Base-by-base conservation (phyloP, 78 protist genomes). In the Guillardia theta region DNA sequence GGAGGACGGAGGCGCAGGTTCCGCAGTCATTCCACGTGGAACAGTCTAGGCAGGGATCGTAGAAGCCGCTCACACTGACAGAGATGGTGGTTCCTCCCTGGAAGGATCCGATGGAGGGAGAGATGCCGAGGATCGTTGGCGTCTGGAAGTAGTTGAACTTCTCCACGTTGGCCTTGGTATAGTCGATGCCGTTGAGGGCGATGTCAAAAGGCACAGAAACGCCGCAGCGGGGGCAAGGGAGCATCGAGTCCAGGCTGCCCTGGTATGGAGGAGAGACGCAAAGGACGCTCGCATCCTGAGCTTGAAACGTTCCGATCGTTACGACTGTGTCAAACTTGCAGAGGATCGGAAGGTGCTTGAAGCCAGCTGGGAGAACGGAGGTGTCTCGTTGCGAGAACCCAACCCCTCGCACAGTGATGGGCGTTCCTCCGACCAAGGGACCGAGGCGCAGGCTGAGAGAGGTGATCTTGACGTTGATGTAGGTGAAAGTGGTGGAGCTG, bases 151-250 rank as follows among this genome's bases (percentile, higher is more conserved):
- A 70, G 41, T 3, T 12, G 83, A 70, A 70, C 39, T 8, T 9
- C 21, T 24, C 21, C n/a, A 70, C 36, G 18, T 18, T 12, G n/a
- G 41, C 4, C 36, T 70, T 33, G 33, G 83, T 70, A 43, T 33
- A 70, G 83, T 70, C 83, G 46, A 36, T 36, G 5, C 83, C 83
- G 83, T 70, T 70, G 83, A 70, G 83, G 46, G 83, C 83, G 46
- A 70, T 43, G 27, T 70, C 83, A 12, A 70, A 1, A 4, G 9
- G 9, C 83, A 70, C 83, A 15, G 83, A 22, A 15, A 3, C 83
- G 46, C 4, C 41, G 41, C 83, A 70, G 10, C 21, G 46, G 33
- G 83, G 83, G 83, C 83, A 70, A 4, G 45, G 46, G 36, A 70
- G 33, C 45, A 36, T 4, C 83, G 10, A 1, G 41, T 43, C n/a